phyloP scores from a whole-genome alignment of 108 stramenopile species.

The Ochromonas danica region DNA sequence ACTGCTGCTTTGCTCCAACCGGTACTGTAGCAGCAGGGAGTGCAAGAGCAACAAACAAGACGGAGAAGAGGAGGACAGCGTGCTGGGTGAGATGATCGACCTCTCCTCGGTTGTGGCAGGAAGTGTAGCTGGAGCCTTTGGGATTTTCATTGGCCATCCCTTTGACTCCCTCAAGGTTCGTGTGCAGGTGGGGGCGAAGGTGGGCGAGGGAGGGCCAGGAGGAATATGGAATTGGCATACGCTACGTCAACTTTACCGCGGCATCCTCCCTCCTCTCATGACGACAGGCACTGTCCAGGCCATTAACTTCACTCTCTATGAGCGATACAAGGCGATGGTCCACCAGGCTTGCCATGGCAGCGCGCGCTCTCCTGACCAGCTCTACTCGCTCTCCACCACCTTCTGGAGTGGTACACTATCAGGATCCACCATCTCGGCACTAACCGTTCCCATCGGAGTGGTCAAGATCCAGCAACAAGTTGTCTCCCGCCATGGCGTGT shows the following conservation, averaged over 20 bases:
- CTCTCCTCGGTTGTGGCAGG: background rate
- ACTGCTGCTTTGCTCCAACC: no score
- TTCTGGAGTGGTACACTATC: background rate
- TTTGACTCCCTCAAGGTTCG: slow-evolving; percentile 25
- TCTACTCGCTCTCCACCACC: background rate
- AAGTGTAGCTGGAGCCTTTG: slow-evolving; percentile 7
- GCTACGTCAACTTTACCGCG: slow-evolving; percentile 5
- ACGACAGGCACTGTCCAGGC: slow-evolving; percentile 8
- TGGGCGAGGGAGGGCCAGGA: background rate
- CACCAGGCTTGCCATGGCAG: background rate
- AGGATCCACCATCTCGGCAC: background rate
- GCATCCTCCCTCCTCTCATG: slow-evolving; percentile 22
- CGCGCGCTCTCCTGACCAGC: background rate
- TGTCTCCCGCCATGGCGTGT: no score
- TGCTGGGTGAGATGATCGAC: background rate
- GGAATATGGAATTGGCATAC: background rate
- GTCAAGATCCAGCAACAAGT: slow-evolving; percentile 10
- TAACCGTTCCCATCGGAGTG: background rate
- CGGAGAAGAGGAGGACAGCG: background rate
- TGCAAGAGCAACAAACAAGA: no score
- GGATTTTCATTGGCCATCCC: slow-evolving; percentile 24
- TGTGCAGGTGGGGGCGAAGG: background rate
- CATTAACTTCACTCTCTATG: slow-evolving; percentile 23
- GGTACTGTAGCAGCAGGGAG: no score
- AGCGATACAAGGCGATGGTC: background rate